Percentiles rank a stretch among this genome's conserved stretches.
Conservation (phyloP, 768 basidiomycete species). For the Naematelia encephala region DNA sequence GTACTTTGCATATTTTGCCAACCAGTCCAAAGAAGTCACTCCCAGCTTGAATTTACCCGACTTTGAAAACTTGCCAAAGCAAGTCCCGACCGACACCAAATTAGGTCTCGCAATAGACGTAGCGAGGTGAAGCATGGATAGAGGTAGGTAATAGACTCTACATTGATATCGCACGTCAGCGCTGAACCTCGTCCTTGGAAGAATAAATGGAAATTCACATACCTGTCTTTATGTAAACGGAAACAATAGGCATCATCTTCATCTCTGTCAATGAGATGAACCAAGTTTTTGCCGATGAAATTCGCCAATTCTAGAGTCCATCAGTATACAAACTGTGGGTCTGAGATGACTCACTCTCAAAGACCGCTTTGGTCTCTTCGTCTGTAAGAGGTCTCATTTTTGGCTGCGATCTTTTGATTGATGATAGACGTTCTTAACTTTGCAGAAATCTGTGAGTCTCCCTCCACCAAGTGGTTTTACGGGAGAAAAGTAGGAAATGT, state of each 20-base stretch:
- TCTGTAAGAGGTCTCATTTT: slow-evolving; percentile 91
- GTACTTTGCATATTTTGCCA: slow-evolving; percentile 96
- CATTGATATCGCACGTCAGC: too few species aligned
- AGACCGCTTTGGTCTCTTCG: slow-evolving; percentile 93
- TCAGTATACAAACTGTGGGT: background rate
- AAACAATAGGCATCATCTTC: slow-evolving; percentile 91
- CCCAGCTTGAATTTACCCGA: slow-evolving; percentile 96
- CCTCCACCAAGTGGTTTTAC: background rate
- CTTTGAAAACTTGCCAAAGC: slow-evolving; percentile 97
- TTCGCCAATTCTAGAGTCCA: slow-evolving; percentile 74
- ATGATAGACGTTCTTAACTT: background rate
- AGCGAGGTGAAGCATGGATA: slow-evolving; percentile 85
- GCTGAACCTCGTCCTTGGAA: too few species aligned
- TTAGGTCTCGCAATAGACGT: slow-evolving; percentile 90
- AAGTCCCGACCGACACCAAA: slow-evolving; percentile 88
- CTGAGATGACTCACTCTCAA: slow-evolving; percentile 59
- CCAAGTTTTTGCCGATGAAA: slow-evolving; percentile 95
- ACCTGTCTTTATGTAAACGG: slow-evolving; percentile 83
- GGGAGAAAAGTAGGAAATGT: background rate
- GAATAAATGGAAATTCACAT: slow-evolving; percentile 13
- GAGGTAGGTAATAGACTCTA: slow-evolving; percentile 89
- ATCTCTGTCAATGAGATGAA: slow-evolving; percentile 88
- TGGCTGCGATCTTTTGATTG: slow-evolving; percentile 16
- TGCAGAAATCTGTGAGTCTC: background rate
- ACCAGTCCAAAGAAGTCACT: slow-evolving; percentile 84